Conservation (phyloP, 2,329 filamentous ascomycete species). For the Coleophoma eucalyptorum region DNA sequence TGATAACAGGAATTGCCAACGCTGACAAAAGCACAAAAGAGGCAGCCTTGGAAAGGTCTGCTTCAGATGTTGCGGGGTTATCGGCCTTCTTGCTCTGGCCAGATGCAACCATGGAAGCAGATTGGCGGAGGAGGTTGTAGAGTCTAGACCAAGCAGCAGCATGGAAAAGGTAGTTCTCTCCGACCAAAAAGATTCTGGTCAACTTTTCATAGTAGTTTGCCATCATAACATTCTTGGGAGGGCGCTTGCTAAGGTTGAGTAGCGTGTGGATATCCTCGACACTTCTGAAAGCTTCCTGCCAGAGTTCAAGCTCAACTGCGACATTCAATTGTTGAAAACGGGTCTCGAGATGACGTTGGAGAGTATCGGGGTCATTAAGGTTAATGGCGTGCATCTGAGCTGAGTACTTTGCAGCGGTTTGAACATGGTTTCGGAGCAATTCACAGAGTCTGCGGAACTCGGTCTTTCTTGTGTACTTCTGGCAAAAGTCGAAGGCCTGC, state of each 20-base stretch:
- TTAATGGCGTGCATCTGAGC: conserved; percentile 99
- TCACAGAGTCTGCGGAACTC: conserved; percentile 98
- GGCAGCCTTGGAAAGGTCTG: conserved; percentile 88
- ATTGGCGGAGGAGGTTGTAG: conserved; percentile 93
- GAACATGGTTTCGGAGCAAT: conserved; percentile 95
- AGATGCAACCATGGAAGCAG: conserved; percentile 74
- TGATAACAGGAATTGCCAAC: conserved; percentile 98
- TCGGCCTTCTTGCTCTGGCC: conserved; percentile 92
- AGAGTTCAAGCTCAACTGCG: conserved; percentile 93
- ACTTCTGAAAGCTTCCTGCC: conserved; percentile 99
- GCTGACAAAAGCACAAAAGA: conserved; percentile 95
- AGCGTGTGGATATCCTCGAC: conserved; percentile 99
- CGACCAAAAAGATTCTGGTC: conserved; percentile 96
- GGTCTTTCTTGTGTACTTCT: conserved; percentile 97
- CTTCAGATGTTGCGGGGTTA: conserved; percentile 84
- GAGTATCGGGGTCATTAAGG: conserved; percentile 92
- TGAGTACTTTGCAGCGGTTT: conserved; percentile 98
- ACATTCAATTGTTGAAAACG: conserved; percentile 98
- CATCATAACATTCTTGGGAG: conserved; percentile 99
- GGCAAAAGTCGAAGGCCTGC: conserved; percentile 98
- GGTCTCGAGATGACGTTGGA: conserved; percentile 95
- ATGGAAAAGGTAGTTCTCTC: conserved; percentile 99
- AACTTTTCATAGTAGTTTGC: conserved; percentile 99
- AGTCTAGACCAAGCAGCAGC: conserved; percentile 96
- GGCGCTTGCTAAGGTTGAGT: conserved; percentile 94